Base-by-base conservation (phyloP, 1,284 basidiomycete genomes). In the Marasmius sp. region DNA sequence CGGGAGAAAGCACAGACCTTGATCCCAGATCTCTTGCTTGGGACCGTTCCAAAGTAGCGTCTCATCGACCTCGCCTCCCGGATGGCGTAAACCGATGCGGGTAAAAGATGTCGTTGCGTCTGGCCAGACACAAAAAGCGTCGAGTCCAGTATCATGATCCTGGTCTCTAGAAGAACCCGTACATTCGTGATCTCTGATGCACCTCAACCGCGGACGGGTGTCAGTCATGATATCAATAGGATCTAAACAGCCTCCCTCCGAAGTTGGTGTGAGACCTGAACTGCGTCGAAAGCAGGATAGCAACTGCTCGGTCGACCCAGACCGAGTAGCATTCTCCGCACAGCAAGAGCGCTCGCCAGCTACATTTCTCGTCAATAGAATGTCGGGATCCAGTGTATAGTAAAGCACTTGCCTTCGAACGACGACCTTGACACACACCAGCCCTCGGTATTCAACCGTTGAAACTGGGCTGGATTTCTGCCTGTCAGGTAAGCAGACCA, bases 41-140 rank as follows among this genome's bases (percentile, higher is more conserved):
- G 88, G 85, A 0, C 90, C 91, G 61, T 80, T 85, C 90, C 90
- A 92, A 1, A 92, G 69, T 3, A 92, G 72, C 0, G 81, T 74
- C 38, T 71, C 73, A 14, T 75, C 69, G 22, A 8, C 9, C 8
- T 71, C 68, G 2, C 61, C 62, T 9, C 68, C 63, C 4, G n/a
- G 18, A 55, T 59, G 16, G 56, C 16, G 53, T 33, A 66, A 56
- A 39, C 60, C 56, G 0, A 79, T 69, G 34, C 87, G 77, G 27
- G 87, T 65, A 3, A 90, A 74, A 16, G 77, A 74, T n/a, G 80
- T 74, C 48, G 76, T 76, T n/a, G 56, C 63, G 47, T 78, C 75
- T 0, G 85, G 85, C 4, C 74, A 70, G 3, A 85, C 72, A 66
- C 89, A 90, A 2, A 74, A 66, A 47, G 45, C 16, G 45, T 47